Evolutionary conservation across 2,329 filamentous ascomycete genomes (phyloP), one percentile per base, ranked within the genome.

Genomic region (Botrytis aclada): DNA sequence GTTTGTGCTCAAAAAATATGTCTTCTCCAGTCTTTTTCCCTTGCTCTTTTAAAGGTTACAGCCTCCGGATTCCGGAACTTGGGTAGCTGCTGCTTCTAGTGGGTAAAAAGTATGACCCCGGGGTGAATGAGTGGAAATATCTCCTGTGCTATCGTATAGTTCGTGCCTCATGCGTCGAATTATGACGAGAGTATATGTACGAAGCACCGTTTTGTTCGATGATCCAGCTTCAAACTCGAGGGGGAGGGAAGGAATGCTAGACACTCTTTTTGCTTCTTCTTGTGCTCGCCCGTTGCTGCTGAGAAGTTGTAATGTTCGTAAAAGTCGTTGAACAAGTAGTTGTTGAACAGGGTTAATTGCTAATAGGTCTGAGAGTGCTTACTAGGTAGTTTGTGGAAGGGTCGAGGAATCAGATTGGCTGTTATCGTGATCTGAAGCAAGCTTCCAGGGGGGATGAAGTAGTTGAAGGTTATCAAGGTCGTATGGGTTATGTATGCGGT

Each of bases 341-440:
- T 22, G 25, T 41, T 4, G 64, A 56, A 69, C 65, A 20, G 47
- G 51, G 51, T 32, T 41, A 41, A 41, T 41, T 32, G 65, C 37
- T 41, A 20, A 67, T 56, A 39, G 64, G 32, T 67, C n/a, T 56
- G n/a, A 43, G 65, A 32, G 65, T 69, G n/a, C 39, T 29, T 32
- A 32, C 34, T 56, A 32, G 47, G 47, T 41, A 32, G 47, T n/a
- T 56, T 56, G 34, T 32, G 37, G 37, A 56, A 41, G 34, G 65
- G 25, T 69, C n/a, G 47, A 69, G n/a, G 47, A 37, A 41, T 56
- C 65, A 58, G 65, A 69, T 69, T 69, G 65, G 47, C 39, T 16
- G 22, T 37, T 69, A 56, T 69, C 65, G n/a, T 56, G 32, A 39
- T 67, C 64, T 54, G 64, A 67, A 67, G 45, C 64, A 67, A 39